These are phyloP conservation scores for Teratosphaeria gauchensis DNA, from an alignment of 2,329 filamentous ascomycete genomes.

Conservation along the genomic window DNA sequence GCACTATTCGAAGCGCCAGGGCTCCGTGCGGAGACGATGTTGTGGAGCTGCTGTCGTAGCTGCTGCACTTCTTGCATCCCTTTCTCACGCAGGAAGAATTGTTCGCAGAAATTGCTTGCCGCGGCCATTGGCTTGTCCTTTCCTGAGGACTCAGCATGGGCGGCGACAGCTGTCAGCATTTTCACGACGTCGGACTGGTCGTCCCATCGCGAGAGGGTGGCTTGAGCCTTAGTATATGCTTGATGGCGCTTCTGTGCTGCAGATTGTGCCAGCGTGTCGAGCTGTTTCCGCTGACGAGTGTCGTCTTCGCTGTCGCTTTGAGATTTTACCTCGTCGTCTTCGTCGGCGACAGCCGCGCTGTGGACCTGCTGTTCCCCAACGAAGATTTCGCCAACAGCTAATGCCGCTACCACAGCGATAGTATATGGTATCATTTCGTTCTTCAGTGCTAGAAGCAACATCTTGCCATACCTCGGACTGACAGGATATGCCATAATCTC, in stretches of 20 bases:
- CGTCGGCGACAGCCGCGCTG: slow-evolving; percentile 40
- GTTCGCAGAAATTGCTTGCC: slow-evolving; percentile 60
- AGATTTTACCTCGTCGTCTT: slow-evolving; percentile 23
- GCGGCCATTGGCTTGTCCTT: slow-evolving; percentile 32
- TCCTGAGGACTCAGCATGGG: slow-evolving; percentile 63
- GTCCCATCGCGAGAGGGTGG: slow-evolving; percentile 70
- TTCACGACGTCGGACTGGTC: slow-evolving; percentile 82
- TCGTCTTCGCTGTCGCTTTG: slow-evolving; percentile 24
- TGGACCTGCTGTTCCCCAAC: slow-evolving; percentile 65
- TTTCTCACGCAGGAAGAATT: slow-evolving; percentile 80
- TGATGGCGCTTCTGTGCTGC: slow-evolving; percentile 53
- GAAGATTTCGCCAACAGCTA: slow-evolving; percentile 84
- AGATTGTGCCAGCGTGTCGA: slow-evolving; percentile 55
- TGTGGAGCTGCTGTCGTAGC: slow-evolving; percentile 71
- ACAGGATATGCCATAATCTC: slow-evolving; percentile 84
- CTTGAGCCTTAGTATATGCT: slow-evolving; percentile 62
- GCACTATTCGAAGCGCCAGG: neutral
- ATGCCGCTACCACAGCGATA: slow-evolving; percentile 75
- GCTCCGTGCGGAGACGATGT: slow-evolving; percentile 52
- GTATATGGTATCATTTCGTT: slow-evolving; percentile 77
- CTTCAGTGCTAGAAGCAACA: slow-evolving; percentile 77
- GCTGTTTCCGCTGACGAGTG: slow-evolving; percentile 25
- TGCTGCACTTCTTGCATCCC: slow-evolving; percentile 77
- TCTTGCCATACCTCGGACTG: slow-evolving; percentile 81
- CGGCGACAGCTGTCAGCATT: slow-evolving; percentile 76